Conservation (phyloP, 202 grass and related monocot genomes). For the Musa balbisiana region DNA sequence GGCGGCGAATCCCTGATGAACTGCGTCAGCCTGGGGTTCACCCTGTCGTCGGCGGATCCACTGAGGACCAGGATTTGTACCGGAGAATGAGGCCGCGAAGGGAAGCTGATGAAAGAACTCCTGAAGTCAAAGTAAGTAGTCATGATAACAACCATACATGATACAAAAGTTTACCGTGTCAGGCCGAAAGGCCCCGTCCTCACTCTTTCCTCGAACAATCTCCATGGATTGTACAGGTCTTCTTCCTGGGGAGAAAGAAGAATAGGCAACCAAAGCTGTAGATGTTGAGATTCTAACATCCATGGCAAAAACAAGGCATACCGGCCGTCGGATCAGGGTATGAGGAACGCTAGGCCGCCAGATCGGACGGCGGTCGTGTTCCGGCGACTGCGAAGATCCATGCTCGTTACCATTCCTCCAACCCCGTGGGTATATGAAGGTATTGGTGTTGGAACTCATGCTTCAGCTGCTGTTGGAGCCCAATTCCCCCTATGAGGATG, state of each 20-base stretch:
- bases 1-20: constrained; percentile 39
- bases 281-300: neutral
- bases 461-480: neutral
- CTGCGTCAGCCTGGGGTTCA: constrained; percentile 26
- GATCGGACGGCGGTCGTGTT: constrained; percentile 11
- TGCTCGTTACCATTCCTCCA: constrained; percentile 16
- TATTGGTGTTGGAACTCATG: constrained; percentile 19
- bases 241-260: constrained; percentile 10
- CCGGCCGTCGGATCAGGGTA: constrained; percentile 29
- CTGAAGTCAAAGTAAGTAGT: neutral
- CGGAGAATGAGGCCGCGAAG: constrained; percentile 27
- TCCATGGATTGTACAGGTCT: constrained; percentile 22
- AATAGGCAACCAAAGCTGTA: neutral
- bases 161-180: constrained; percentile 26
- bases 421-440: neutral
- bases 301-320: constrained; percentile 4
- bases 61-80: constrained; percentile 24
- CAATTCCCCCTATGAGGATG: neutral
- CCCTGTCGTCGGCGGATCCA: neutral
- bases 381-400: constrained; percentile 16
- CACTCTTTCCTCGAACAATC: constrained; percentile 42
- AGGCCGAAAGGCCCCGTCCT: constrained; percentile 38
- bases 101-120: constrained; percentile 23
- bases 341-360: constrained; percentile 15
- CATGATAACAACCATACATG: neutral